Percentiles rank a stretch among this genome's conserved stretches.
Evolutionary conservation across 345 rosid species (phyloP).

Genomic region (Trapa incisa): DNA sequence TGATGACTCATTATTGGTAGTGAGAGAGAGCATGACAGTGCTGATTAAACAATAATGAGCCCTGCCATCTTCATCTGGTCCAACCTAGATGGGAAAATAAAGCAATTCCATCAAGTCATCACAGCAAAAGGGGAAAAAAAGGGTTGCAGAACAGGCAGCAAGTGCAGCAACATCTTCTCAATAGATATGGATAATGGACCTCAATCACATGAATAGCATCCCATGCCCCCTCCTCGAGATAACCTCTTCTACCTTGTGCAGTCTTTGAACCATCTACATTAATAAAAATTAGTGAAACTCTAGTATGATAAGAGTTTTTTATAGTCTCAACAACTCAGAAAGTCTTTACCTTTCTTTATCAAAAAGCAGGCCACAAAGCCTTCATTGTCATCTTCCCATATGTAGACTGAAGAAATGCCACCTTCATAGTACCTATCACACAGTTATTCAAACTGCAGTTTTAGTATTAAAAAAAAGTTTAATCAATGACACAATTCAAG

Average conservation of each 20-base stretch:
- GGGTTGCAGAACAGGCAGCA: no score
- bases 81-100: constrained; percentile 41
- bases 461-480: background rate
- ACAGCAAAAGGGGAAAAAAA: background rate
- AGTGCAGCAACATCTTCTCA: no score
- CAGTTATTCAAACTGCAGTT: constrained; percentile 20
- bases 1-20: constrained; percentile 63
- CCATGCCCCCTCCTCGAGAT: constrained; percentile 95
- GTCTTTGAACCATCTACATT: constrained; percentile 77
- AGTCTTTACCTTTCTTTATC: constrained; percentile 74
- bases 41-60: constrained; percentile 89
- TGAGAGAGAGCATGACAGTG: constrained; percentile 86
- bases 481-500: no score
- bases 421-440: constrained; percentile 89
- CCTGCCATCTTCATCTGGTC: constrained; percentile 71
- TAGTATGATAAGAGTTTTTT: background rate
- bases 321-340: constrained; percentile 2
- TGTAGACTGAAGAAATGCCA: constrained; percentile 89
- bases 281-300: constrained; percentile 5
- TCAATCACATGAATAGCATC: constrained; percentile 94
- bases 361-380: constrained; percentile 88
- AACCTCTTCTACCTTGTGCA: constrained; percentile 89
- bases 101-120: constrained; percentile 2
- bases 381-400: constrained; percentile 95
- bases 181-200: constrained; percentile 24